Conservation (phyloP, 306 rosid genomes). For the Glycine latifolia region DNA sequence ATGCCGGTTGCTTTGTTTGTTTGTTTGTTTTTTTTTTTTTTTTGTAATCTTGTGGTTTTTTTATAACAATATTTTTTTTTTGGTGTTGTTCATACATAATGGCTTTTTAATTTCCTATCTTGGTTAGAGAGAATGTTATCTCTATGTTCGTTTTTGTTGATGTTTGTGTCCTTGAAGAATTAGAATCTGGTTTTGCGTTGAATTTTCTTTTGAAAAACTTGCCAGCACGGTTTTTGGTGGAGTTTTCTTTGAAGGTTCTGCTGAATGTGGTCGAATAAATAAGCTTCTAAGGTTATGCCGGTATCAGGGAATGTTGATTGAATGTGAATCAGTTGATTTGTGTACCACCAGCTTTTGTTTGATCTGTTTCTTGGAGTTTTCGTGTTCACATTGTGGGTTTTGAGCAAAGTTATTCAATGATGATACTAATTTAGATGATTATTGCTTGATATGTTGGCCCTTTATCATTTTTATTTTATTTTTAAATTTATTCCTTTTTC, state of each 20-base stretch:
- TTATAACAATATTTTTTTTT: neutral
- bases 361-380: conserved; percentile 23
- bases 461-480: neutral
- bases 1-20: too few species aligned
- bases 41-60: neutral
- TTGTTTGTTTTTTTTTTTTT: neutral
- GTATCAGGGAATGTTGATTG: neutral
- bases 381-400: neutral
- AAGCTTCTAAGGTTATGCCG: neutral
- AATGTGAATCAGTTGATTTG: neutral
- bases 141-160: neutral
- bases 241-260: neutral
- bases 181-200: neutral
- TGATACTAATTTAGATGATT: conserved; percentile 14
- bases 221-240: neutral
- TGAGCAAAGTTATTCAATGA: neutral
- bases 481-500: too few species aligned
- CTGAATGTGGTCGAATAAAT: neutral
- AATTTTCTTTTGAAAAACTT: neutral
- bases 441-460: neutral
- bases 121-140: neutral
- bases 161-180: conserved; percentile 4
- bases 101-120: conserved; percentile 16
- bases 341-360: neutral
- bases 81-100: neutral